Evolutionary conservation across 116 monocot species (phyloP), one percentile per base, ranked within the genome.

Genomic region (Zostera marina): DNA sequence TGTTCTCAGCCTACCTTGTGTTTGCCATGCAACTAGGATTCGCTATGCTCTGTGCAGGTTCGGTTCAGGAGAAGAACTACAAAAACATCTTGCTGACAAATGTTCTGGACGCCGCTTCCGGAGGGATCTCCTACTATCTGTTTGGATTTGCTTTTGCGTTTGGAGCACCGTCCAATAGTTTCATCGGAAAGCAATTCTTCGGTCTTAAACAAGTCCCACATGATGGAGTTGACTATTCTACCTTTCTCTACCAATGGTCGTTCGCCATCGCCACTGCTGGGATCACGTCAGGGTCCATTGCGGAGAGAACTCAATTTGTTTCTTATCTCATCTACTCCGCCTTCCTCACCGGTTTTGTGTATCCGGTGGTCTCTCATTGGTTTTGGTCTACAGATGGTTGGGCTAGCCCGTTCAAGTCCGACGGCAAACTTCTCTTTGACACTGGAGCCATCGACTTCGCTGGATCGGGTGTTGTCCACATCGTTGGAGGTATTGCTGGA

Each of bases 211-310:
- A 56, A 19, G 2, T 77, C 47, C 77, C 72, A 13, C 44, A 47
- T 15, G 16, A 12, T 0, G 13, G 20, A 19, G 72, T 53, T 54
- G 76, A 73, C 69, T 75, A 76, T 43, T 46, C 67, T 63, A 64
- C 26, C 69, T 80, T 80, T 59, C 69, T 80, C 19, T 80, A 63
- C 76, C 72, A 76, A 21, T 80, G 80, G 80, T 69, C 76, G 21
- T 80, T 80, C 42, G 76, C 80, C 52, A 80, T 76, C 42, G 72
- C 76, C 10, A 69, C 65, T 2, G 72, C 76, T 17, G 80, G 80
- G 9, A 80, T 76, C 17, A 76, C 76, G 41, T 66, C 67, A 44
- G 77, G 81, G 14, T 81, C 73, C 41, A 81, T 81, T 26, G 81
- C 73, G 13, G 70, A 81, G 68, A 62, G 77, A 41, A 81, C 77